Evolutionary conservation across 2,329 filamentous ascomycete genomes (phyloP).

Genomic region (Diaporthe sp.): DNA sequence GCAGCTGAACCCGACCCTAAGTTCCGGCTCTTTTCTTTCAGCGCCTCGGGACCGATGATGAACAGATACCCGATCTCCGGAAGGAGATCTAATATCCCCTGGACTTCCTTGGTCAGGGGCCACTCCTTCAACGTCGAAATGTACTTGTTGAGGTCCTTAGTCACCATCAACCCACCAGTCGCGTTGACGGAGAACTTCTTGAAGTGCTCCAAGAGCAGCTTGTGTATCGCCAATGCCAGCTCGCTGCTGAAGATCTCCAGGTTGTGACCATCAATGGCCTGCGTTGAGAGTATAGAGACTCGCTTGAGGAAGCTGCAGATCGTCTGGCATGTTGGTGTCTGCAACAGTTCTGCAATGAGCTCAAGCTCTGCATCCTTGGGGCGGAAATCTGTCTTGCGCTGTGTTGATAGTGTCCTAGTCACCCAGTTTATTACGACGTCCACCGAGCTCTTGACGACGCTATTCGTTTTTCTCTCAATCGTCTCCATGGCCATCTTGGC

Average conservation of each 20-base stretch:
- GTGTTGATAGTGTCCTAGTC: conserved; percentile 76
- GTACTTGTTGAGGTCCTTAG: conserved; percentile 96
- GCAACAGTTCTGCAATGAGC: conserved; percentile 77
- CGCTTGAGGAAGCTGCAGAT: conserved; percentile 85
- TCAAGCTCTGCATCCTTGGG: conserved; percentile 83
- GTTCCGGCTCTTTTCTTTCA: conserved; percentile 77
- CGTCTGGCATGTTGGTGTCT: conserved; percentile 86
- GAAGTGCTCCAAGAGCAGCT: conserved; percentile 90
- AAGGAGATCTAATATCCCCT: conserved; percentile 83
- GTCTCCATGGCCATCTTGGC: conserved; percentile 79
- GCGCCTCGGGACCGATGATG: conserved; percentile 87
- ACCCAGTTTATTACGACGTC: conserved; percentile 84
- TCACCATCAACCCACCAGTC: conserved; percentile 93
- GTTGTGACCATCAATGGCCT: conserved; percentile 86
- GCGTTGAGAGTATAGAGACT: conserved; percentile 72
- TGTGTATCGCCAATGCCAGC: conserved; percentile 82
- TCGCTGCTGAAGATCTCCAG: conserved; percentile 86
- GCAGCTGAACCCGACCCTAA: conserved; percentile 59
- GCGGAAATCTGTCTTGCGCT: conserved; percentile 91
- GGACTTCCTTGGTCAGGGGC: conserved; percentile 78
- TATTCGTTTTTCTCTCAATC: conserved; percentile 86
- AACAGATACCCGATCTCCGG: conserved; percentile 96
- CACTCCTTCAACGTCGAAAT: conserved; percentile 87
- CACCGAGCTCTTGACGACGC: conserved; percentile 68
- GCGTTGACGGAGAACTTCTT: conserved; percentile 95